Evolutionary conservation across 1,284 basidiomycete species (phyloP).

Genomic region (Pterulicium gracile): DNA sequence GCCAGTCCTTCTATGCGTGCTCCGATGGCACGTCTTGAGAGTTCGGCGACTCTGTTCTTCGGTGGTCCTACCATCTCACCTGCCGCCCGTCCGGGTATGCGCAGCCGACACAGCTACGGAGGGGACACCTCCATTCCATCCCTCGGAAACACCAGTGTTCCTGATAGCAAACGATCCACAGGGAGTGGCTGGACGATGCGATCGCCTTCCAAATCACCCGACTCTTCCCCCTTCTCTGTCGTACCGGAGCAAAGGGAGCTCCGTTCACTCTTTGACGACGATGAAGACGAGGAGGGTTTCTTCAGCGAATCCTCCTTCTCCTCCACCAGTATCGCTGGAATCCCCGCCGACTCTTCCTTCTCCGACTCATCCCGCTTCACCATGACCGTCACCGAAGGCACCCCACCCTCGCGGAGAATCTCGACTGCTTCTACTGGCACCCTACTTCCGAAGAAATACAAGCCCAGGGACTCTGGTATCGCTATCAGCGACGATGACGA

Average conservation of each 20-base stretch:
- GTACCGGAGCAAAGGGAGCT: conserved; percentile 15
- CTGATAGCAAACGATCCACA: conserved; percentile 10
- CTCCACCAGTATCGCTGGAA: not conserved
- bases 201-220: conserved; percentile 22
- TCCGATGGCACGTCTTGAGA: conserved; percentile 25
- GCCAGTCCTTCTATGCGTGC: not conserved
- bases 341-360: conserved; percentile 21
- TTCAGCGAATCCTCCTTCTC: conserved; percentile 1
- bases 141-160: conserved; percentile 17
- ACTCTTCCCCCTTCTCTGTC: conserved; percentile 32
- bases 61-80: conserved; percentile 47
- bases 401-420: conserved; percentile 37
- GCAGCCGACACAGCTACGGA: conserved; percentile 55
- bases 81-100: conserved; percentile 18
- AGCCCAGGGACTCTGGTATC: conserved; percentile 57
- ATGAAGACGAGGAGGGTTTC: conserved; percentile 43
- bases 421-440: conserved; percentile 26
- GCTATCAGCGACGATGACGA: conserved; percentile 48
- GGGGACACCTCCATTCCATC: conserved; percentile 22
- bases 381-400: conserved; percentile 41
- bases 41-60: conserved; percentile 63
- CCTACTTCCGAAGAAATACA: conserved; percentile 54
- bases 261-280: conserved; percentile 11
- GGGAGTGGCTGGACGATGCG: conserved; percentile 36
- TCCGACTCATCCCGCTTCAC: conserved; percentile 36